phyloP scores from a whole-genome alignment of 106 monocot species.

The Dendrobium officinale region DNA sequence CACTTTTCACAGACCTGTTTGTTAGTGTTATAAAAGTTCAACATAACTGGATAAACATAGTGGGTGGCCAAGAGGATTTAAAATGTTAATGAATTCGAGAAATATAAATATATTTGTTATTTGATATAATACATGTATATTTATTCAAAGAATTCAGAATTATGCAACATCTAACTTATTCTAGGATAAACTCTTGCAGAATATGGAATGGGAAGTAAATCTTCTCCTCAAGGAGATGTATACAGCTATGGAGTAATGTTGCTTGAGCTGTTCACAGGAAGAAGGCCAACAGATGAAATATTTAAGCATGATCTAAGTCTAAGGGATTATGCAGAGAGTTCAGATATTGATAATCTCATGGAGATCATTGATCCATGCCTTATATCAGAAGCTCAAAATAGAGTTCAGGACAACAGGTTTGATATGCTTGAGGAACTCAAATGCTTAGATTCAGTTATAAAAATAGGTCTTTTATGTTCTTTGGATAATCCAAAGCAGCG shows the following conservation, averaged over 20 bases:
- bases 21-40: no score
- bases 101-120: no score
- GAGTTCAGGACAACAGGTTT: neutral
- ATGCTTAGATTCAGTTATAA: neutral
- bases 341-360: neutral
- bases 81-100: no score
- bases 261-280: conserved; percentile 3
- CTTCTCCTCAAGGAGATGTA: conserved; percentile 5
- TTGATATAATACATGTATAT: no score
- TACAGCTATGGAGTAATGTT: conserved; percentile 2
- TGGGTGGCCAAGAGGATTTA: no score
- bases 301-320: conserved; percentile 4
- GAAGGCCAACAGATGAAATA: conserved; percentile 5
- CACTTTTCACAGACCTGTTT: no score
- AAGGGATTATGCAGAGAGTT: neutral
- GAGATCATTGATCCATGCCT: neutral
- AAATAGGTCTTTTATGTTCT: conserved; percentile 3
- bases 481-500: neutral
- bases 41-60: no score
- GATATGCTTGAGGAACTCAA: neutral
- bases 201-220: neutral
- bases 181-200: neutral
- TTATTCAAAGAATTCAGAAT: no score
- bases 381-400: neutral
- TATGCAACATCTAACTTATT: neutral